Evolutionary conservation across 106 monocot species (phyloP).

Genomic region (Acorus gramineus): DNA sequence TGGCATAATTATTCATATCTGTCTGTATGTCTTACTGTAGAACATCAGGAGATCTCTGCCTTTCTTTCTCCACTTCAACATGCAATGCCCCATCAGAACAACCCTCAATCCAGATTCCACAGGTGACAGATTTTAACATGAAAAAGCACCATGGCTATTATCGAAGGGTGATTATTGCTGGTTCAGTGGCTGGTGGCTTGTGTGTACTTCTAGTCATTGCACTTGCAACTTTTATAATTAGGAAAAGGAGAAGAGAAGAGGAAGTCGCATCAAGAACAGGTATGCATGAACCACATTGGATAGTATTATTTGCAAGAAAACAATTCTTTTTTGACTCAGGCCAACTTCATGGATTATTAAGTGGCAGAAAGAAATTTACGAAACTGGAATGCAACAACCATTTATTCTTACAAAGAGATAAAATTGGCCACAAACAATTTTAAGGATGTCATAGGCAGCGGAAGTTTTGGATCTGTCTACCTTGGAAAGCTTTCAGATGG

Average conservation of each 20-base stretch:
- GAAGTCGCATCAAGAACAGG: slow-evolving; percentile 7
- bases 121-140: slow-evolving; percentile 17
- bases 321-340: not conserved
- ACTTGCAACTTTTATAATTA: slow-evolving; percentile 10
- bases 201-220: slow-evolving; percentile 14
- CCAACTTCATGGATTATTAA: not conserved
- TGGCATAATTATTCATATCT: not conserved
- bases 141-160: slow-evolving; percentile 2
- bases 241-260: slow-evolving; percentile 11
- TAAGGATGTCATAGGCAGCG: slow-evolving; percentile 31
- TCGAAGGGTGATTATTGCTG: slow-evolving; percentile 19
- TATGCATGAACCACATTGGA: slow-evolving; percentile 2
- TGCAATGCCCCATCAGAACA: slow-evolving; percentile 17
- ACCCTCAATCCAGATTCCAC: slow-evolving; percentile 35
- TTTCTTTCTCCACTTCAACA: slow-evolving; percentile 24
- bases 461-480: slow-evolving; percentile 30
- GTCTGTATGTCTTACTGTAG: slow-evolving; percentile 10
- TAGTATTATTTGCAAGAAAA: not conserved
- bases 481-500: slow-evolving; percentile 31
- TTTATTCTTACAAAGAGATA: slow-evolving; percentile 40
- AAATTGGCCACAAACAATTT: slow-evolving; percentile 35
- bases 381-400: slow-evolving; percentile 11
- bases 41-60: slow-evolving; percentile 41
- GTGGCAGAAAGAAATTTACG: slow-evolving; percentile 21
- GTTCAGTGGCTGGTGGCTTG: slow-evolving; percentile 18